Percentiles rank a stretch among this genome's conserved stretches.
Evolutionary conservation across 106 monocot species (phyloP).

Genomic region (Iris macrosiphon): DNA sequence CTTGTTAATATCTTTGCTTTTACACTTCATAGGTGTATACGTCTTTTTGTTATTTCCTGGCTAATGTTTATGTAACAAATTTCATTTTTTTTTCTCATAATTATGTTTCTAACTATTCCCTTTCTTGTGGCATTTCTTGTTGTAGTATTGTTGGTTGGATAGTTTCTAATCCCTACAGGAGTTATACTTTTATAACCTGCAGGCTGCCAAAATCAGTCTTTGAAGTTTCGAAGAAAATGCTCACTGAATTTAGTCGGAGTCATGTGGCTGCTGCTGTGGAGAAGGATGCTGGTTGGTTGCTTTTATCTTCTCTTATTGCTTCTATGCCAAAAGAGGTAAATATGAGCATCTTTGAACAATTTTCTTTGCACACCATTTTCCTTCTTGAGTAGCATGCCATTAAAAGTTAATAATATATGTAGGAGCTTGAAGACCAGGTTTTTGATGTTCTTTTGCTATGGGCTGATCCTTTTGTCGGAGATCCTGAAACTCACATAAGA

Average conservation of each 20-base stretch:
- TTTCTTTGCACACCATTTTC: background rate
- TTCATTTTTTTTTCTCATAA: no score
- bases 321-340: conserved; percentile 92
- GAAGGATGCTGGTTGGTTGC: conserved; percentile 90
- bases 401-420: conserved; percentile 7
- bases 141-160: no score
- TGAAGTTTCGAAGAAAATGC: conserved; percentile 93
- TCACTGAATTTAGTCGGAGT: conserved; percentile 67
- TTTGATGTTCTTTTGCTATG: conserved; percentile 94
- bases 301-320: conserved; percentile 81
- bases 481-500: conserved; percentile 42
- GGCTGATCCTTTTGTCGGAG: conserved; percentile 68
- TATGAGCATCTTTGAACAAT: background rate
- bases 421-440: conserved; percentile 97
- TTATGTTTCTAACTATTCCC: no score
- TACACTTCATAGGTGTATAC: no score
- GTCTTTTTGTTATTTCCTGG: no score
- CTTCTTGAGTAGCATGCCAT: background rate
- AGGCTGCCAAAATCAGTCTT: conserved; percentile 85
- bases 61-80: no score
- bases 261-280: conserved; percentile 60
- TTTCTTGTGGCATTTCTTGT: no score
- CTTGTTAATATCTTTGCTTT: no score
- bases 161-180: background rate
- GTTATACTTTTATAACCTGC: background rate